Conservation (phyloP, 2,329 filamentous ascomycete species). For the Colletotrichum sp. region DNA sequence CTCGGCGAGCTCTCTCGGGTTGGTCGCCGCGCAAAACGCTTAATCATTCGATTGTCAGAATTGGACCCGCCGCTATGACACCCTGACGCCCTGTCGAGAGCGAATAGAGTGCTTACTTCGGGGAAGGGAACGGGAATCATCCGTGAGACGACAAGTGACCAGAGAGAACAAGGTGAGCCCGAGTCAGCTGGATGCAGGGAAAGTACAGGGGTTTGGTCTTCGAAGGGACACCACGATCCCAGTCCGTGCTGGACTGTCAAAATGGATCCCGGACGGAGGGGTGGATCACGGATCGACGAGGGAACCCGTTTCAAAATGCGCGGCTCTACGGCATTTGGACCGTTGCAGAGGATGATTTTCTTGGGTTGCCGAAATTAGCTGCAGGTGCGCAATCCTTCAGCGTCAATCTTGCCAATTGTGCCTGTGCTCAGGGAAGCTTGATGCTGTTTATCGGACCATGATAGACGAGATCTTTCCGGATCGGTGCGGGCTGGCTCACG, state of each 20-base stretch:
- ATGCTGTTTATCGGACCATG: neutral
- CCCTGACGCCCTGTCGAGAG: neutral
- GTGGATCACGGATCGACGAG: neutral
- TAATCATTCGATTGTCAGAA: neutral
- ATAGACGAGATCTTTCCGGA: neutral
- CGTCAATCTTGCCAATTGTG: neutral
- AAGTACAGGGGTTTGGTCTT: neutral
- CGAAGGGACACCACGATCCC: neutral
- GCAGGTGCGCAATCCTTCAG: neutral
- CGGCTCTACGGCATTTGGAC: neutral
- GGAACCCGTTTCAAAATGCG: neutral
- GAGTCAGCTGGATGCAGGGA: neutral
- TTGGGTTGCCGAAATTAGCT: neutral
- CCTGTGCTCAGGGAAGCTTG: neutral
- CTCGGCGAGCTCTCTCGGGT: neutral
- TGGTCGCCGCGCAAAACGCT: neutral
- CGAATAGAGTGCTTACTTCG: neutral
- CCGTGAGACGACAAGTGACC: neutral
- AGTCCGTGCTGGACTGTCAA: neutral
- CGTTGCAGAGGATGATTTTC: neutral
- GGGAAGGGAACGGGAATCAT: neutral
- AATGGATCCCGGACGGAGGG: neutral
- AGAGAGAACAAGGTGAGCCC: neutral
- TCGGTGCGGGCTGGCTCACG: neutral
- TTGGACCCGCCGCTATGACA: neutral